A percentile compares a stretch with the other conserved stretches of the same genome.
Evolutionary conservation across 2,329 filamentous ascomycete species (phyloP).

Genomic region (Fusarium staphyleae): DNA sequence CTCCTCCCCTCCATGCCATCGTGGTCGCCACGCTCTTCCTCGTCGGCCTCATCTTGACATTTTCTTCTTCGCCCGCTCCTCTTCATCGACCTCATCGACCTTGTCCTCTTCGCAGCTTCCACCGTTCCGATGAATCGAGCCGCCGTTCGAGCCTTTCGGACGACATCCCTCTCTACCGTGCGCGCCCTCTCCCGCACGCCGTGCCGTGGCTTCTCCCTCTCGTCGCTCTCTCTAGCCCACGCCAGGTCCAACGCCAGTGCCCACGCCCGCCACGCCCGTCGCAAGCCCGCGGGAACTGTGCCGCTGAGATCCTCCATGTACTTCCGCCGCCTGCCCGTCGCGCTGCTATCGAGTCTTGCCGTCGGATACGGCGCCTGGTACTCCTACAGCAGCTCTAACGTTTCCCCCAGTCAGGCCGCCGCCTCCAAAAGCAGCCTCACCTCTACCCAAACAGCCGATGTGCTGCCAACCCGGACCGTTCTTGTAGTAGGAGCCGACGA

Average conservation of each 20-base stretch:
- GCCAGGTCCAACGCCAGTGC: conserved; percentile 59
- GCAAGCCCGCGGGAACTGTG: conserved; percentile 42
- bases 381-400: conserved; percentile 62
- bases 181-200: conserved; percentile 61
- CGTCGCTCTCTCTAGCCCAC: conserved; percentile 65
- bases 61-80: background rate
- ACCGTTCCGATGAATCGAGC: conserved; percentile 73
- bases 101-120: conserved; percentile 7
- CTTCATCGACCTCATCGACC: background rate
- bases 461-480: conserved; percentile 67
- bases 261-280: conserved; percentile 52
- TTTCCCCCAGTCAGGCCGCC: conserved; percentile 40
- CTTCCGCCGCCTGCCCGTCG: conserved; percentile 70
- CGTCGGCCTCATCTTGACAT: conserved; percentile 7
- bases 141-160: conserved; percentile 71
- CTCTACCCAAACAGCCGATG: conserved; percentile 50
- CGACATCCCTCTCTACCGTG: conserved; percentile 69
- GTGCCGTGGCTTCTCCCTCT: conserved; percentile 51
- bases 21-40: conserved; percentile 13
- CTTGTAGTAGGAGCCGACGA: conserved; percentile 90
- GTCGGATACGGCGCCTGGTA: conserved; percentile 82
- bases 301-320: conserved; percentile 77
- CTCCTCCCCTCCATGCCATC: conserved; percentile 15
- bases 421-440: conserved; percentile 52
- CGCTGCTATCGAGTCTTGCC: conserved; percentile 69